Conservation (phyloP, 2,329 filamentous ascomycete species). For the Dichotomopilus funicola region DNA sequence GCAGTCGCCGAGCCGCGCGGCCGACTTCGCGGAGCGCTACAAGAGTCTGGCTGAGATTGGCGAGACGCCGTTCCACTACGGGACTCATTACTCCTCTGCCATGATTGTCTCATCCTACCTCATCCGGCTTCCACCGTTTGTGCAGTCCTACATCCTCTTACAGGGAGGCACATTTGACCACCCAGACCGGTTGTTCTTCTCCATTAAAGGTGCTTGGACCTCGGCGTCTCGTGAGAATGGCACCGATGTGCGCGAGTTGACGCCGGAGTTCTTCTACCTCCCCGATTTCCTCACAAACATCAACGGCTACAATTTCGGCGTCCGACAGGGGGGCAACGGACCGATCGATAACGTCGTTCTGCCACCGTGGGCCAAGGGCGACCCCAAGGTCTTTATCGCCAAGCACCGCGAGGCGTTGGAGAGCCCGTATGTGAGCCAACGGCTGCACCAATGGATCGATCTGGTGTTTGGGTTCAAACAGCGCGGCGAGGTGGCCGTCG, state of each 20-base stretch:
- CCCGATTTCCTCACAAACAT: constrained; percentile 92
- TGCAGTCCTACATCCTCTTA: constrained; percentile 87
- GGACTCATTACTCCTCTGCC: constrained; percentile 96
- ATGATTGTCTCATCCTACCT: constrained; percentile 98
- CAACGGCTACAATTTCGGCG: constrained; percentile 90
- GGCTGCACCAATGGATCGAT: constrained; percentile 93
- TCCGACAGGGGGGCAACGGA: constrained; percentile 71
- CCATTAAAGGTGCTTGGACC: constrained; percentile 81
- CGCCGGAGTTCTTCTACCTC: constrained; percentile 94
- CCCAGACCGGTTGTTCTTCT: constrained; percentile 91
- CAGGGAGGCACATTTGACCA: constrained; percentile 97
- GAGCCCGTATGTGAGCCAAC: constrained; percentile 82
- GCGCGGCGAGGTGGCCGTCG: constrained; percentile 82
- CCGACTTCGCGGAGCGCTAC: constrained; percentile 78
- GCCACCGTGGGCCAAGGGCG: constrained; percentile 95
- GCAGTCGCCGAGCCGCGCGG: constrained; percentile 68
- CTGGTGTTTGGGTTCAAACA: constrained; percentile 93
- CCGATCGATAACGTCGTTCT: constrained; percentile 79
- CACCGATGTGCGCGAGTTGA: constrained; percentile 89
- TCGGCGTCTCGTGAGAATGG: constrained; percentile 87
- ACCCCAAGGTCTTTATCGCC: constrained; percentile 89
- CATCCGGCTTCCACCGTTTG: constrained; percentile 90
- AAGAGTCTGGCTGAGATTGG: constrained; percentile 85
- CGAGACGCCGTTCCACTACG: constrained; percentile 91
- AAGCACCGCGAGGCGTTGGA: constrained; percentile 95